Evolutionary conservation across 1,284 basidiomycete genomes (phyloP).

Genomic region (Porphyrellus sp.): DNA sequence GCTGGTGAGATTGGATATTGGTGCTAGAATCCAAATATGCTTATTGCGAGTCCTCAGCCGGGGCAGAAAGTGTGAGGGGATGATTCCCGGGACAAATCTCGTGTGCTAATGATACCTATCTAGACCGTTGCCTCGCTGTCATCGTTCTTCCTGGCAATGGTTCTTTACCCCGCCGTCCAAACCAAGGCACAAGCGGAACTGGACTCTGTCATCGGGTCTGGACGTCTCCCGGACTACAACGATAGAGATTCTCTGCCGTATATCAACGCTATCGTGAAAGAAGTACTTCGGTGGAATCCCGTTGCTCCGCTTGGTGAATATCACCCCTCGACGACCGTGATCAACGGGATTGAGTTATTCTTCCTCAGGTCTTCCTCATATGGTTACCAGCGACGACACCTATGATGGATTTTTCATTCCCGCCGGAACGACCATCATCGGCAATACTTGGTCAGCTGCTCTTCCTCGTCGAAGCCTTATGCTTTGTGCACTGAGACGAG

Average conservation of each 20-base stretch:
- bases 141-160: constrained; percentile 49
- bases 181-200: constrained; percentile 46
- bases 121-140: constrained; percentile 45
- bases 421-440: constrained; percentile 39
- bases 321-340: constrained; percentile 11
- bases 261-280: constrained; percentile 45
- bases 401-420: constrained; percentile 42
- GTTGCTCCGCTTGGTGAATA: constrained; percentile 46
- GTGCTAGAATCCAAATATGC: neutral
- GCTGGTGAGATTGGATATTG: constrained; percentile 22
- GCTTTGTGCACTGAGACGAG: constrained; percentile 7
- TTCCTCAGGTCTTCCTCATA: constrained; percentile 42
- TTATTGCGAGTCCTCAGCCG: constrained; percentile 23
- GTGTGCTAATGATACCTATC: constrained; percentile 14
- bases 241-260: constrained; percentile 45
- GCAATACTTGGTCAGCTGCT: constrained; percentile 39
- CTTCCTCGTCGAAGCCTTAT: neutral
- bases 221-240: constrained; percentile 44
- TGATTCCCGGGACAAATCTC: neutral
- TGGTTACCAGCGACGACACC: constrained; percentile 40
- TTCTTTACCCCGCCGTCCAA: constrained; percentile 46
- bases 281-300: constrained; percentile 53
- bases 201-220: constrained; percentile 40
- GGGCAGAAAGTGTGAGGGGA: constrained; percentile 32
- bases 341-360: constrained; percentile 10